Evolutionary conservation across 306 rosid species (phyloP), one percentile per base, ranked within the genome.

Genomic region (Benincasa hispida): DNA sequence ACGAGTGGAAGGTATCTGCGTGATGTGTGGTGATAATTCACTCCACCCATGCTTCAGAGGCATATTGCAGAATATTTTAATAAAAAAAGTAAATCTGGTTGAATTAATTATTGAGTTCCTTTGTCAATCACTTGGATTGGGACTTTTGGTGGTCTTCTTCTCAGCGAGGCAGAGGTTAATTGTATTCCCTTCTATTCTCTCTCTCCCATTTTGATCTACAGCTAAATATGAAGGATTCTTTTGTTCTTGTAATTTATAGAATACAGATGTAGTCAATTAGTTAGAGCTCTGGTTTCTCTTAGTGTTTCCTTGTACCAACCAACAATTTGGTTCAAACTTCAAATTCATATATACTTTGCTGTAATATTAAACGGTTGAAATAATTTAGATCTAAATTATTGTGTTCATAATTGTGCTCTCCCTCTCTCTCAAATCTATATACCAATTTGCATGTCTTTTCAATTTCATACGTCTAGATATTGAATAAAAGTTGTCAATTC

Each of bases 1-100:
- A 89, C 75, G 86, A 88, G 12, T 62, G 98, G 98, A 62, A 81
- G 98, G 81, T 92, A 95, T 85, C 79, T 92, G 87, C 98, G 99
- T 76, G 99, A 95, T 70, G 98, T 95, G 45, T 95, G 99, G 99
- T 92, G 79, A 91, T 70, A 75, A 81, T 41, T 75, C 42, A 11
- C 42, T 37, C 51, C 4, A n/a, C 79, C 54, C 69, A 54, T 41
- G 62, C 27, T 68, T n/a, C 55, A 42, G 21, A 68, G 55, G 56
- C 42, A 35, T 15, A 17, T 27, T 57, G 22, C 62, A 21, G 45
- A 74, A 74, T 74, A 74, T 32, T n/a, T 57, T 22, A 75, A 56
- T 14, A 53, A 53, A 6, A 66, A 39, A 48, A 27, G 17, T 72
- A 66, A 39, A 47, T 48, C 13, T 48, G 57, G 37, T 72, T 48